A percentile compares a stretch with the other conserved stretches of the same genome.
Conservation (phyloP, 257 asterid species). For the Nicotiana attenuata region DNA sequence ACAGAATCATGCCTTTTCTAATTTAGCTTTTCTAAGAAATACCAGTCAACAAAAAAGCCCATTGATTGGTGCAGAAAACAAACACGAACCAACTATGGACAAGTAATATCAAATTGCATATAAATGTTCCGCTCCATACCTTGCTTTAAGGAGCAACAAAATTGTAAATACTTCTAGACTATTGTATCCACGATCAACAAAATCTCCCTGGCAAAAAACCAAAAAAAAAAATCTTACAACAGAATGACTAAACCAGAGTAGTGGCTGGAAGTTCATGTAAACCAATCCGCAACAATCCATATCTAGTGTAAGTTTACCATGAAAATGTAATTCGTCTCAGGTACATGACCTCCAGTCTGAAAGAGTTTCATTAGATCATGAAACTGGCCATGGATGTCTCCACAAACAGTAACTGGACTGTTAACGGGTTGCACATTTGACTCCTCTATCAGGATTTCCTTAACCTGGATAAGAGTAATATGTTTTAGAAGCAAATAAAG, state of each 20-base stretch:
- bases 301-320: conserved; percentile 47
- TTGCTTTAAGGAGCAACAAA: conserved; percentile 94
- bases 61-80: background rate
- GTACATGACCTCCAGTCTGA: conserved; percentile 99
- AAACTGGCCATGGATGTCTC: conserved; percentile 97
- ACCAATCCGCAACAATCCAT: background rate
- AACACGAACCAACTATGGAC: background rate
- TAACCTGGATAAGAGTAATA: conserved; percentile 51
- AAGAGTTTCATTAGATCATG: conserved; percentile 98
- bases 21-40: background rate
- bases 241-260: background rate
- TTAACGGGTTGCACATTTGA: conserved; percentile 99
- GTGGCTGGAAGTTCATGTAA: background rate
- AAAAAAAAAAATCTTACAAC: background rate
- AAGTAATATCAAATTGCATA: background rate
- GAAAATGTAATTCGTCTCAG: conserved; percentile 92
- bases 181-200: conserved; percentile 98
- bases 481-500: background rate
- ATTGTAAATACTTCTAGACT: conserved; percentile 96
- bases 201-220: conserved; percentile 70
- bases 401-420: conserved; percentile 98
- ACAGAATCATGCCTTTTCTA: background rate
- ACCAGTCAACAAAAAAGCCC: background rate
- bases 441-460: conserved; percentile 97
- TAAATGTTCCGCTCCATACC: conserved; percentile 34